These are phyloP conservation scores for Plectranthus barbatus DNA, from an alignment of 257 asterid species.

Conservation along the genomic window DNA sequence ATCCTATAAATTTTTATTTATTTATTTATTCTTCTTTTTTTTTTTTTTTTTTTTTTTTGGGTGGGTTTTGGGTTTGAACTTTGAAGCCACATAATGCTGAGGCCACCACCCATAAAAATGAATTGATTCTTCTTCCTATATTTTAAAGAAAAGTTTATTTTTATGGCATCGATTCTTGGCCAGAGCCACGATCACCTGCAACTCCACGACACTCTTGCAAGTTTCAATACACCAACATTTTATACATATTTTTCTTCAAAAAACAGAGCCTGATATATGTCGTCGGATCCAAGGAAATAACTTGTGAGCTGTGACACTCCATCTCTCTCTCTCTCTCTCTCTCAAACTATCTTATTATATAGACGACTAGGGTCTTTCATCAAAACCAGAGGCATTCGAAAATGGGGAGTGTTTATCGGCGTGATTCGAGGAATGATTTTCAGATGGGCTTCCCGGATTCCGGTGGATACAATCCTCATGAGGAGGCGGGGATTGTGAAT, in stretches of 20 bases:
- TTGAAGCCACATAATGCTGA: not conserved
- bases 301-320: too few relatives aligned
- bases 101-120: not conserved
- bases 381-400: too few relatives aligned
- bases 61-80: too few relatives aligned
- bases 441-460: not conserved
- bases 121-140: not conserved
- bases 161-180: not conserved
- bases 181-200: not conserved
- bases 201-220: not conserved
- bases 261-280: not conserved
- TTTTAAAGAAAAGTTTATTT: not conserved
- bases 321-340: not conserved
- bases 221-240: not conserved
- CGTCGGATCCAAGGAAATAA: not conserved
- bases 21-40: too few relatives aligned
- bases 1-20: not conserved
- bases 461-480: not conserved
- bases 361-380: too few relatives aligned
- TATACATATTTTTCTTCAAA: too few relatives aligned
- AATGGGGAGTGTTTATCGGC: constrained; percentile 16
- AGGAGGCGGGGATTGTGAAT: too few relatives aligned
- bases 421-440: not conserved
- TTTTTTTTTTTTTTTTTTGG: too few relatives aligned
- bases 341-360: not conserved